Percentiles rank a stretch among this genome's conserved stretches.
Evolutionary conservation across 2,329 filamentous ascomycete genomes (phyloP).

Genomic region (Lecanicillium sp.): DNA sequence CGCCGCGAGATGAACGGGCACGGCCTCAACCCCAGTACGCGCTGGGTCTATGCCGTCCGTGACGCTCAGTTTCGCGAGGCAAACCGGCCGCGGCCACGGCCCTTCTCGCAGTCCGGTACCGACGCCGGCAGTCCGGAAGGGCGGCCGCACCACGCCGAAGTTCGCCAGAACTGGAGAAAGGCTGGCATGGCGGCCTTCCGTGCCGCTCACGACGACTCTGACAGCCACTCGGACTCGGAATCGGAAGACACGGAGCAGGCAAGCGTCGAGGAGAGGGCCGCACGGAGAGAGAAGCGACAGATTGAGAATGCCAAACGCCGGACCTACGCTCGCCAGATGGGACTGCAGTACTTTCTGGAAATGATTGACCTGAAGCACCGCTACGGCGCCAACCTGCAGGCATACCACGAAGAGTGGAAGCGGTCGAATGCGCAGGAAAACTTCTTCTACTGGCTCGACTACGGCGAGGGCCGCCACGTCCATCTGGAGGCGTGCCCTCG

Average conservation of each 20-base stretch:
- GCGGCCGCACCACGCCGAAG: conserved; percentile 17
- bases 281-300: conserved; percentile 33
- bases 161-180: conserved; percentile 70
- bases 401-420: conserved; percentile 84
- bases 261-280: conserved; percentile 33
- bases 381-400: conserved; percentile 74
- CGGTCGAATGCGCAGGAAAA: conserved; percentile 70
- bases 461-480: conserved; percentile 65
- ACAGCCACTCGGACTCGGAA: conserved; percentile 36
- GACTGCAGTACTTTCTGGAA: conserved; percentile 75
- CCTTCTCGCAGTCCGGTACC: conserved; percentile 14
- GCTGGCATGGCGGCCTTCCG: conserved; percentile 63
- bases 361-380: conserved; percentile 85
- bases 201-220: conserved; percentile 59
- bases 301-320: conserved; percentile 52
- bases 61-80: conserved; percentile 51
- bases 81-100: conserved; percentile 37
- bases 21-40: conserved; percentile 60
- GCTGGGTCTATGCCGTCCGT: conserved; percentile 63
- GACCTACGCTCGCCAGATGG: conserved; percentile 71
- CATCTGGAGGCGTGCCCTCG: conserved; percentile 68
- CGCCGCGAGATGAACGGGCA: conserved; percentile 65
- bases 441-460: conserved; percentile 91
- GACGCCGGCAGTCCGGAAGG: conserved; percentile 1
- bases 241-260: conserved; percentile 27